Conservation (phyloP, 345 rosid genomes). For the Odontarrhena argentea region DNA sequence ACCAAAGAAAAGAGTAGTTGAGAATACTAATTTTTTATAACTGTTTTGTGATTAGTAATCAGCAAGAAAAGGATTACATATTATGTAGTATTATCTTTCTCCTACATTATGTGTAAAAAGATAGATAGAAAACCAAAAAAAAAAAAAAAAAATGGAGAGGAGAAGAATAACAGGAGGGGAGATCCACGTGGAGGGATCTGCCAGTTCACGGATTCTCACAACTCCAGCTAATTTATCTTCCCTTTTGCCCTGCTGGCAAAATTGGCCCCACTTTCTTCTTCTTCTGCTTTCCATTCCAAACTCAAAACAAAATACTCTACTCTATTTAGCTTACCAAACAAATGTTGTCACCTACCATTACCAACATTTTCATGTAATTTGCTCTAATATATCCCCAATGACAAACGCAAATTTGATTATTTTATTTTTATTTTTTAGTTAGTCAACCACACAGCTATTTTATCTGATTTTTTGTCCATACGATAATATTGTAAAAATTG, state of each 20-base stretch:
- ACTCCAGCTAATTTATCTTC: conserved; percentile 29
- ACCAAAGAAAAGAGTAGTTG: no score
- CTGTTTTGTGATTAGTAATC: no score
- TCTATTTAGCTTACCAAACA: neutral
- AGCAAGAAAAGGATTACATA: no score
- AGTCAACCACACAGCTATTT: conserved; percentile 27
- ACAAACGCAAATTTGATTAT: neutral
- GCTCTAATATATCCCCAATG: neutral
- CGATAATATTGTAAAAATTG: neutral
- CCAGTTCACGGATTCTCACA: conserved; percentile 40
- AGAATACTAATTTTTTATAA: no score
- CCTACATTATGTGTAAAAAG: no score
- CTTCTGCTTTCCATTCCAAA: neutral
- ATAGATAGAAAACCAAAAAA: no score
- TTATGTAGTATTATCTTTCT: no score
- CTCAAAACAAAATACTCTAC: no score
- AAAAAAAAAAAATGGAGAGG: neutral
- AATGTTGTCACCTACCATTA: conserved; percentile 35
- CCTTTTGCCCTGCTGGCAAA: conserved; percentile 34
- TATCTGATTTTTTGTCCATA: neutral
- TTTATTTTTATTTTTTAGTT: neutral
- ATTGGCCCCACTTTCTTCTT: conserved; percentile 10
- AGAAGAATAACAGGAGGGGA: conserved; percentile 27
- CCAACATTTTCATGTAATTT: conserved; percentile 23
- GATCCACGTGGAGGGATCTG: conserved; percentile 39